Evolutionary conservation across 345 rosid genomes (phyloP), one percentile per base, ranked within the genome.

Genomic region (Physaria fendleri): DNA sequence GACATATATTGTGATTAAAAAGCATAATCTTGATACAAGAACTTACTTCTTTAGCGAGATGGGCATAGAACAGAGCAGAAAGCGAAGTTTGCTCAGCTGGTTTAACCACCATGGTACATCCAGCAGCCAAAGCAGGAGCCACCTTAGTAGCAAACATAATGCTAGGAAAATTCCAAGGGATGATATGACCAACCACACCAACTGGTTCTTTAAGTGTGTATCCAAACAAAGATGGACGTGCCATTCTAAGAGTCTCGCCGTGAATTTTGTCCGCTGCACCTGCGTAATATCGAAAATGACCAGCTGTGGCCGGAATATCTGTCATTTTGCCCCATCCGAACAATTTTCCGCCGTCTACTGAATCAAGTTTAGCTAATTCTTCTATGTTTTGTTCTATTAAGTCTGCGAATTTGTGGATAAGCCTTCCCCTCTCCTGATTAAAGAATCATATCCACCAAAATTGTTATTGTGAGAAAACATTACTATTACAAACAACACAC

Each of bases 61-160:
- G 65, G 0, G 86, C 93, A 62, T 78, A 84, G 52, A 61, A 88
- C 21, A 92, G 77, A 24, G 98, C 98, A 0, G 96, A 77, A 22
- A 88, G 96, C 1, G 98, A 87, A 1, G 96, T 88, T 34, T 85
- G 95, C 79, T 92, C 96, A 0, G 98, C 95, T 2, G 96, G 95
- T 71, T 92, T 92, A 58, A 88, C 64, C 32, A 92, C 66, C 77
- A 88, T 75, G 58, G 95, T 88, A 78, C 96, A 88, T 6, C 98
- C 98, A 2, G 95, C 85, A 1, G 98, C 96, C 24, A 92, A 67
- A 44, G 96, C 74, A 0, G 98, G 96, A 20, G 68, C 73, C 27
- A 73, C 87, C 73, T 88, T 88, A 77, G 66, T 57, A 54, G 79
- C 76, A 71, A 92, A 86, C 74, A 88, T 68, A 55, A 30, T 27